Evolutionary conservation across 2,329 filamentous ascomycete genomes (phyloP), one percentile per base, ranked within the genome.

Genomic region (Penicillium brevicompactum): DNA sequence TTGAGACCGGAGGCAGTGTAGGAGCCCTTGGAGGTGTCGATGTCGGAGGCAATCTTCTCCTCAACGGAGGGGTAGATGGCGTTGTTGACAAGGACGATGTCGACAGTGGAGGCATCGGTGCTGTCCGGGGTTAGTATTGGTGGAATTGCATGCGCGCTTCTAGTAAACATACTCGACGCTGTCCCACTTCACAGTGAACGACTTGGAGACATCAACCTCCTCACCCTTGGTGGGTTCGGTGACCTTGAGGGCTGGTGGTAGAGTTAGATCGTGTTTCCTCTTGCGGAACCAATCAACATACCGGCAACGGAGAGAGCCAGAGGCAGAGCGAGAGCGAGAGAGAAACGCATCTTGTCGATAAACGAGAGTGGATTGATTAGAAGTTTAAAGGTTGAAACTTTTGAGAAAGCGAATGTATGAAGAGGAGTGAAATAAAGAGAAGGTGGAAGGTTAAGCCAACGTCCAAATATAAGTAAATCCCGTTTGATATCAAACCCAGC

Each of bases 51-150:
- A 27, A 78, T 65, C 52, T 65, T 68, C 49, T 69, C 61, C 34
- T 64, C 58, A 3, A 75, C 62, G 4, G 57, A 53, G 14, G 75
- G 72, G 47, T 74, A 70, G 49, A 70, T 63, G 41, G 61, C 60
- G 53, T 75, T 69, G 60, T 78, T 75, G 62, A 75, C 71, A 22
- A 78, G 66, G 57, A 74, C 67, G 56, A 79, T 70, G 53, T 76
- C 63, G 60, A 78, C 72, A 38, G 62, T 66, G 21, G 65, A 56
- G 4, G 73, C 70, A 50, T 79, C 76, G 37, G 75, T 74, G 52
- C 71, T 74, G 30, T 24, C 30, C 7, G 11, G 22, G 22, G 34
- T 62, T 34, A 56, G 55, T 37, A 5, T 40, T 48, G 18, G 4
- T 3, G 30, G 3, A 5, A 43, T 45, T 22, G 14, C 34, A 3